A percentile compares a stretch with the other conserved stretches of the same genome.
Evolutionary conservation across 1,139 yeast species (phyloP).

Genomic region (Yamadazyma diddensiae): DNA sequence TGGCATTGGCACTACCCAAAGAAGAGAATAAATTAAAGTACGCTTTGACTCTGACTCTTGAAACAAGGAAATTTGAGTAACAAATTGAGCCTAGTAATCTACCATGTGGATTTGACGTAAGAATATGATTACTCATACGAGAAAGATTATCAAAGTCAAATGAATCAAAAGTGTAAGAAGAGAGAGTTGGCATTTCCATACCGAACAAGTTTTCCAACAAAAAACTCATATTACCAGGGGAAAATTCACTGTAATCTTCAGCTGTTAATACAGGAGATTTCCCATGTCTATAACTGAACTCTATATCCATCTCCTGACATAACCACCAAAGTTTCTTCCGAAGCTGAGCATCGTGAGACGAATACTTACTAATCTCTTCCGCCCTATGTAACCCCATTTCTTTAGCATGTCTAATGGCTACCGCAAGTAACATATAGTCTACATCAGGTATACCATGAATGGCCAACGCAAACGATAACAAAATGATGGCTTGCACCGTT

Average conservation of each 20-base stretch:
- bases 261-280: conserved; percentile 55
- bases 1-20: conserved; percentile 18
- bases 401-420: conserved; percentile 58
- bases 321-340: conserved; percentile 53
- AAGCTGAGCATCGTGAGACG: conserved; percentile 31
- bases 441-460: conserved; percentile 37
- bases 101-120: too few species aligned
- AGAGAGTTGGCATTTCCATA: background rate
- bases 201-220: conserved; percentile 3
- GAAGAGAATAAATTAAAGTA: conserved; percentile 29
- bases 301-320: conserved; percentile 53
- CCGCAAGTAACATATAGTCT: conserved; percentile 43
- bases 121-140: conserved; percentile 13
- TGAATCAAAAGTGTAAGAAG: too few species aligned
- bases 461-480: conserved; percentile 44
- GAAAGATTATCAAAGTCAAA: conserved; percentile 1
- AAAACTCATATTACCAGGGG: conserved; percentile 8
- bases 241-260: conserved; percentile 30
- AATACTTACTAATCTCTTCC: conserved; percentile 43
- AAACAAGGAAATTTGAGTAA: conserved; percentile 18
- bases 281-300: conserved; percentile 53
- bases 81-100: too few species aligned
- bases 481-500: conserved; percentile 48
- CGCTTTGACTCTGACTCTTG: conserved; percentile 26
- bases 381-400: conserved; percentile 65